Percentiles rank a stretch among this genome's conserved stretches.
These are phyloP conservation scores for Mitragyna speciosa DNA, from an alignment of 257 asterid species.

Conservation along the genomic window DNA sequence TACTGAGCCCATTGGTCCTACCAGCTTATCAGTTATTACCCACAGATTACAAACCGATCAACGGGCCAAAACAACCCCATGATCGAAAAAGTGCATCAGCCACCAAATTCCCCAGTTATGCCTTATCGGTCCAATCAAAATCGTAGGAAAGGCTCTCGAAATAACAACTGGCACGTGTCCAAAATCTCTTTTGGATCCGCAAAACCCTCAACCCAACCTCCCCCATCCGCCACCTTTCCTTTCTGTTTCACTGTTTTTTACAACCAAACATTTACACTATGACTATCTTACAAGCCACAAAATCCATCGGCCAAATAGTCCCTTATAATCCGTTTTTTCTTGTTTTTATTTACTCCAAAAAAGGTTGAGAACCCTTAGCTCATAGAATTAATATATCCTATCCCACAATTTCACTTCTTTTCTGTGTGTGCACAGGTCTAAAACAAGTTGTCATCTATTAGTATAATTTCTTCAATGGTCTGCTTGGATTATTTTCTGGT, in stretches of 20 bases:
- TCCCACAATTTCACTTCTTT: background rate
- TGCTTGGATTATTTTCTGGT: conserved; percentile 32
- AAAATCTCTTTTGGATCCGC: conserved; percentile 27
- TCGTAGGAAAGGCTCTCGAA: conserved; percentile 30
- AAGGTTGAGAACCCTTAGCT: background rate
- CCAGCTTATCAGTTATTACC: conserved; percentile 6
- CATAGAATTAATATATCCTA: no score
- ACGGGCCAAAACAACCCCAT: background rate
- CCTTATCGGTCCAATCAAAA: conserved; percentile 17
- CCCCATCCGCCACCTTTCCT: conserved; percentile 32
- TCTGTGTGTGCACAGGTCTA: background rate
- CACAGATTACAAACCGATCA: conserved; percentile 18
- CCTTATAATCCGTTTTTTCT: background rate
- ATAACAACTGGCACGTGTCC: conserved; percentile 62
- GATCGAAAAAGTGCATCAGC: no score
- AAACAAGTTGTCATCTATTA: background rate
- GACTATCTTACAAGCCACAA: background rate
- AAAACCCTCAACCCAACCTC: conserved; percentile 49
- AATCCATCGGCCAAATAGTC: no score
- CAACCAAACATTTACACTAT: background rate
- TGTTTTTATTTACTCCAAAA: background rate
- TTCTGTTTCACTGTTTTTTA: conserved; percentile 17
- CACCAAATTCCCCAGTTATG: background rate
- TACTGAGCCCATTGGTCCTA: conserved; percentile 17
- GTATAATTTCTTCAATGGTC: conserved; percentile 32